Evolutionary conservation across 2,329 filamentous ascomycete species (phyloP), one percentile per base, ranked within the genome.

Genomic region (Botrytis fragariae): DNA sequence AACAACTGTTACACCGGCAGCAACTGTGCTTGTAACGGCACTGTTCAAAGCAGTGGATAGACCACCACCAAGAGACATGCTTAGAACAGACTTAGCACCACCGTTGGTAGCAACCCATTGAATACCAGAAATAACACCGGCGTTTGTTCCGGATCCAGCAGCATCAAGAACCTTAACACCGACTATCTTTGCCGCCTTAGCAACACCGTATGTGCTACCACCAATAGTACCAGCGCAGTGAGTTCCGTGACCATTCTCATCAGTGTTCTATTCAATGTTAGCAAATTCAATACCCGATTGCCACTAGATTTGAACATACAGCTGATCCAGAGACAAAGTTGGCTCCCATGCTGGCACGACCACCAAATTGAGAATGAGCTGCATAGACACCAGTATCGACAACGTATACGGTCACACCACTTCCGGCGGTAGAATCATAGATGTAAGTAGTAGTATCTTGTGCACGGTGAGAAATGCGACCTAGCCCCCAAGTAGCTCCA

Each of bases 31-130:
- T 54, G 84, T 82, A 29, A 89, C 83, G 63, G 86, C 86, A 51
- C 77, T 79, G 83, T 89, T 89, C 77, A 88, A 82, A 61, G 87
- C 82, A 0, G 81, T 75, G 0, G 85, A 86, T 73, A 78, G 79
- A 44, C 78, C 72, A 3, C 85, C 86, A 20, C 87, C 87, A 3
- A 90, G 83, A 35, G 86, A 88, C 85, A 90, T 85, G 82, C 84
- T 87, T 73, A 88, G 83, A 29, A 89, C 86, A 25, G 86, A 81
- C 16, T 45, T 60, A 2, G 67, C 18, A 20, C 72, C 59, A 10
- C 75, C 73, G n/a, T 82, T 78, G 22, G 76, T 75, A 35, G 79
- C 79, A 51, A 83, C 81, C 74, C 79, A 83, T 71, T 83, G 77
- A 75, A 83, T 80, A 51, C 82, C 82, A 18, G 78, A 79, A 59